A percentile compares a stretch with the other conserved stretches of the same genome.
Conservation (phyloP, 306 rosid genomes). For the Inga oerstediana region DNA sequence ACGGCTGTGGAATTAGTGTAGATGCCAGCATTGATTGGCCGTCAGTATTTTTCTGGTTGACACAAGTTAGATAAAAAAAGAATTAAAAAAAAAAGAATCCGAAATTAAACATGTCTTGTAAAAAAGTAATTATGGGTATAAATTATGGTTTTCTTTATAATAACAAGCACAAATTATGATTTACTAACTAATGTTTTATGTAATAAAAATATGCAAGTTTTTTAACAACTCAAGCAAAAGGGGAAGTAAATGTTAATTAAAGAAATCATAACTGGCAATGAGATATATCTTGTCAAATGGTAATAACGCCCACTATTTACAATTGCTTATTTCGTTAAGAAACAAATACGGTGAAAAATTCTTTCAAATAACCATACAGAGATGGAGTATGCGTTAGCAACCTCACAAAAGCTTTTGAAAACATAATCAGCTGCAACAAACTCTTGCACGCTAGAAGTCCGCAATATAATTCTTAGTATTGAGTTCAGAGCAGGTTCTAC, state of each 20-base stretch:
- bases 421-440: constrained; percentile 87
- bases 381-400: constrained; percentile 38
- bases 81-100: not conserved
- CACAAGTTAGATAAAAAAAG: constrained; percentile 26
- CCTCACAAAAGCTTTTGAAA: constrained; percentile 93
- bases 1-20: constrained; percentile 89
- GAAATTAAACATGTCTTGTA: not conserved
- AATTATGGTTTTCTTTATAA: not conserved
- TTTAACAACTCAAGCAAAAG: constrained; percentile 1
- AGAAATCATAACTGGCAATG: constrained; percentile 1
- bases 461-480: constrained; percentile 76
- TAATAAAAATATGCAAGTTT: not conserved
- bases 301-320: constrained; percentile 13
- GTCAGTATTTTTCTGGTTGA: constrained; percentile 73
- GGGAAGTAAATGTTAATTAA: constrained; percentile 4
- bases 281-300: constrained; percentile 23
- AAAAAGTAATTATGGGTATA: not conserved
- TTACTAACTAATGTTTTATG: not conserved
- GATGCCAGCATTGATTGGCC: constrained; percentile 94
- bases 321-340: not conserved
- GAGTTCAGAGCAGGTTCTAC: constrained; percentile 87
- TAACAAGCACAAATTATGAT: not conserved
- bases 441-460: constrained; percentile 85
- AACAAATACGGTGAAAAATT: constrained; percentile 19
- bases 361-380: constrained; percentile 12